A percentile compares a stretch with the other conserved stretches of the same genome.
Evolutionary conservation across 768 basidiomycete species (phyloP).

Genomic region (Leucocoprinus birnbaumii): DNA sequence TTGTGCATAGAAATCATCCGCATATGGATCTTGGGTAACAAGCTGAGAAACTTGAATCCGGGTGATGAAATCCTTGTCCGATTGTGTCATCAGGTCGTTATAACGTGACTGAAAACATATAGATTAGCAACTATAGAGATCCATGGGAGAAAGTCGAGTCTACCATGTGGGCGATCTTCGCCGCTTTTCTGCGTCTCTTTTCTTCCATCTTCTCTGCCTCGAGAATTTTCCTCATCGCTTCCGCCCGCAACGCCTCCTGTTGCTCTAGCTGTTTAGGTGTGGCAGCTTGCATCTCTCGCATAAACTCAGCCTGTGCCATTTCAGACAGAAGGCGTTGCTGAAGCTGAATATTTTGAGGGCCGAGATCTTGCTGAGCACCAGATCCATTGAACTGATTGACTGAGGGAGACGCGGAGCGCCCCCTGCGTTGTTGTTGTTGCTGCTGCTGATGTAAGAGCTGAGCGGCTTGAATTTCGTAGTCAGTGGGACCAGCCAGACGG

Average conservation of each 20-base stretch:
- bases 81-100: constrained; percentile 95
- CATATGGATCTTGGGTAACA: constrained; percentile 94
- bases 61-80: constrained; percentile 99
- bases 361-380: constrained; percentile 28
- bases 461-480: constrained; percentile 33
- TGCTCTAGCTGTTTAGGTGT: constrained; percentile 41
- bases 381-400: constrained; percentile 40
- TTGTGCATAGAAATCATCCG: constrained; percentile 98
- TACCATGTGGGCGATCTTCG: constrained; percentile 90
- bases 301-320: constrained; percentile 67
- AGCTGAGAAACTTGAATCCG: constrained; percentile 98
- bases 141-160: neutral
- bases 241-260: constrained; percentile 68
- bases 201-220: constrained; percentile 89
- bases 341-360: constrained; percentile 64
- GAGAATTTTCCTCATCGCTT: constrained; percentile 87
- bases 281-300: constrained; percentile 60
- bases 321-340: constrained; percentile 79
- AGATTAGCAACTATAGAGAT: neutral
- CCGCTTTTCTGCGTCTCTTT: constrained; percentile 74
- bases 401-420: constrained; percentile 42
- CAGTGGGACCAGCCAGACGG: constrained; percentile 52
- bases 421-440: constrained; percentile 50
- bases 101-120: constrained; percentile 68
- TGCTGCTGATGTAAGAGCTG: constrained; percentile 36